phyloP scores from a whole-genome alignment of 2,329 filamentous ascomycete species.

The Colletotrichum sp. region DNA sequence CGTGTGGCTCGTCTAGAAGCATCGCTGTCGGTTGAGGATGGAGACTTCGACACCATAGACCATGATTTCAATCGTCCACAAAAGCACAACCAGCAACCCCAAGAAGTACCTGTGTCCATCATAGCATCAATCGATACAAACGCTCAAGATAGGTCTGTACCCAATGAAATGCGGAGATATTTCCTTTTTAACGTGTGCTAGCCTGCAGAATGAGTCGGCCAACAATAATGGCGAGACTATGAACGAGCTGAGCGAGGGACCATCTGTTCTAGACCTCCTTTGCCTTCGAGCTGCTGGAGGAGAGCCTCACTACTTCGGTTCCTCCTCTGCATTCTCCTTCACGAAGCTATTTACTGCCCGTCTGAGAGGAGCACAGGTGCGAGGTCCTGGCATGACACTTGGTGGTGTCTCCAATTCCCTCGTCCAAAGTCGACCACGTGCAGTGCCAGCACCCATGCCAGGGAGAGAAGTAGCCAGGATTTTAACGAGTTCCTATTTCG shows the following conservation, averaged over 20 bases:
- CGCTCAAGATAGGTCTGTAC: background rate
- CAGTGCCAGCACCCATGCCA: background rate
- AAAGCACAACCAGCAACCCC: background rate
- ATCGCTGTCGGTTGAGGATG: background rate
- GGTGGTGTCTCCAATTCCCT: background rate
- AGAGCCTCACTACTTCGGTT: conserved; percentile 30
- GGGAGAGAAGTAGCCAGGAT: background rate
- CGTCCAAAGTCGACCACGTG: background rate
- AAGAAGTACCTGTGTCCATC: background rate
- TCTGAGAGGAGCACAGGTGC: background rate
- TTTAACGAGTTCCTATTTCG: background rate
- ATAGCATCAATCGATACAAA: background rate
- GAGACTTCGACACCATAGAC: background rate
- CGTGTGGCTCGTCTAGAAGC: background rate
- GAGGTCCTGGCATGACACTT: background rate
- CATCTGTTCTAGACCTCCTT: background rate
- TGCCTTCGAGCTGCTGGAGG: background rate
- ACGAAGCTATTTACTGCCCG: conserved; percentile 21
- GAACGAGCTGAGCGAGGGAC: background rate
- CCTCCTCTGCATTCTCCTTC: conserved; percentile 31
- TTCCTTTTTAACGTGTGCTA: background rate
- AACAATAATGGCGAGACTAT: background rate
- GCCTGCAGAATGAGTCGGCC: background rate
- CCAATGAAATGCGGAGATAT: rapidly evolving
- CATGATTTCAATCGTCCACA: background rate